phyloP scores from a whole-genome alignment of 2,329 filamentous ascomycete species.

The Westerdykella ornata region DNA sequence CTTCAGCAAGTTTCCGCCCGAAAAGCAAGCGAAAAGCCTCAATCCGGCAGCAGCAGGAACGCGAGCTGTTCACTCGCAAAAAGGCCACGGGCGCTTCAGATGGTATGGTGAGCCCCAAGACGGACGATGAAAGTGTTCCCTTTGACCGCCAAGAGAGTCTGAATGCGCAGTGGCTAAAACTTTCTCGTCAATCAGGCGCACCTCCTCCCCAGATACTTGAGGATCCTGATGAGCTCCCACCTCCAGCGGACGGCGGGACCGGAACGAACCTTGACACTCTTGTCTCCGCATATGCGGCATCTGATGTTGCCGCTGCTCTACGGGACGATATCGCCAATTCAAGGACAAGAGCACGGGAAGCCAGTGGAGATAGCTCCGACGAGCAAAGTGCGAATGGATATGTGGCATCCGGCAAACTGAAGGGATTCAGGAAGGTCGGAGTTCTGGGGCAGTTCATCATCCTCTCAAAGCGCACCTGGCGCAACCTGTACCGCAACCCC shows the following conservation, averaged over 20 bases:
- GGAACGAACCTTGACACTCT: constrained; percentile 77
- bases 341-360: constrained; percentile 56
- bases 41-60: constrained; percentile 77
- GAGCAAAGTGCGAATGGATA: constrained; percentile 47
- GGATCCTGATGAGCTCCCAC: constrained; percentile 58
- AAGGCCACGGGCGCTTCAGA: constrained; percentile 53
- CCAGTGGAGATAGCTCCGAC: constrained; percentile 59
- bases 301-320: constrained; percentile 67
- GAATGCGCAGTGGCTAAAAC: constrained; percentile 53
- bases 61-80: constrained; percentile 81
- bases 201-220: constrained; percentile 59
- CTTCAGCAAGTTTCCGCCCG: constrained; percentile 57
- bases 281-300: constrained; percentile 67
- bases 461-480: constrained; percentile 86
- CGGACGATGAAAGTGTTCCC: constrained; percentile 52
- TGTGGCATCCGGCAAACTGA: constrained; percentile 57
- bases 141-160: constrained; percentile 47
- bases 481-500: constrained; percentile 93
- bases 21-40: constrained; percentile 69
- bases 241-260: constrained; percentile 49
- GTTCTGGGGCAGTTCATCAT: constrained; percentile 79
- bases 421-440: constrained; percentile 75
- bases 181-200: constrained; percentile 49
- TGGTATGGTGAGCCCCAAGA: constrained; percentile 52
- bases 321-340: constrained; percentile 72